These are phyloP conservation scores for Cordyceps tenuipes DNA, from an alignment of 2,329 filamentous ascomycete genomes.

Conservation along the genomic window DNA sequence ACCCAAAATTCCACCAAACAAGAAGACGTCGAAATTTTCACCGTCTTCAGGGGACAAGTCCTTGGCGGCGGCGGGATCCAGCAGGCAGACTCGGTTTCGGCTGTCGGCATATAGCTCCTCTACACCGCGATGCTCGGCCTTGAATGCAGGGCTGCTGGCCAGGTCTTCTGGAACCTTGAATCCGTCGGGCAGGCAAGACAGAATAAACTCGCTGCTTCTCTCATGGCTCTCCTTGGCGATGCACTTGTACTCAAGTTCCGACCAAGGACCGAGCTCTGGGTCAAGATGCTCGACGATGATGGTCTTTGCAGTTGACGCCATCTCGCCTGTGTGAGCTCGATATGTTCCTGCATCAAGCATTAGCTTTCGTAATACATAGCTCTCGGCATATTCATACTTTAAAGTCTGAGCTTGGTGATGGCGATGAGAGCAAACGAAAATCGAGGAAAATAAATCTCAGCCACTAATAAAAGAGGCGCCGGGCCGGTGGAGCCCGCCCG, in stretches of 20 bases:
- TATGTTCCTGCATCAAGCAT: neutral
- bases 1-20: conserved; percentile 96
- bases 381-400: neutral
- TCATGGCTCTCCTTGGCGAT: conserved; percentile 75
- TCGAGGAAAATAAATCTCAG: neutral
- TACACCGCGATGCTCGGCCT: conserved; percentile 67
- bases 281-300: conserved; percentile 97
- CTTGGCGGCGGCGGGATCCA: conserved; percentile 75
- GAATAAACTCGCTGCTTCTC: conserved; percentile 61
- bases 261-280: conserved; percentile 89
- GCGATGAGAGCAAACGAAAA: neutral
- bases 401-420: neutral
- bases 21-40: conserved; percentile 75
- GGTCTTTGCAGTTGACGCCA: conserved; percentile 48
- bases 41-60: conserved; percentile 81
- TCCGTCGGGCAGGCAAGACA: conserved; percentile 67
- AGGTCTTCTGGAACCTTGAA: conserved; percentile 57
- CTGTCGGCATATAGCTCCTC: conserved; percentile 69
- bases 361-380: neutral
- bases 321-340: conserved; percentile 15
- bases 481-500: conserved; percentile 1
- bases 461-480: conserved; percentile 8
- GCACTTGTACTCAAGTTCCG: conserved; percentile 80
- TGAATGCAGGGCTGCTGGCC: conserved; percentile 51
- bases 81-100: conserved; percentile 73